Evolutionary conservation across 352 stramenopile species (phyloP).

Genomic region (Phytopythium mirpurense): DNA sequence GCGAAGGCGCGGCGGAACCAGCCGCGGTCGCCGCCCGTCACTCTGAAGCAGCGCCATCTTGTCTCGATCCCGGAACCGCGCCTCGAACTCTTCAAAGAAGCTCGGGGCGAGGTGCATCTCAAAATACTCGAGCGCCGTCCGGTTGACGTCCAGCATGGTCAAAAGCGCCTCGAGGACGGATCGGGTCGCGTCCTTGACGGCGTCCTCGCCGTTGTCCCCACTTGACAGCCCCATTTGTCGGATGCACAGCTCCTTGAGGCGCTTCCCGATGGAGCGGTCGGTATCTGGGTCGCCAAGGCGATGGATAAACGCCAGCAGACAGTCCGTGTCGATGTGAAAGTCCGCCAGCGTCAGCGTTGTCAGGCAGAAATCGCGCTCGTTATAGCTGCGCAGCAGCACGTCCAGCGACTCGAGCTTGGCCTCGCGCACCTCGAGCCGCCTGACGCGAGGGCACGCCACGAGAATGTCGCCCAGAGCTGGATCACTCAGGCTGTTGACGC

Average conservation of each 20-base stretch:
- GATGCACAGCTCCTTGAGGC: constrained; percentile 12
- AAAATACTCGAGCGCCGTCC: not conserved
- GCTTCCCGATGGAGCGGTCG: constrained; percentile 1
- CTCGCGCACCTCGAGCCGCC: constrained; percentile 15
- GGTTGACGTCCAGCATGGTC: not conserved
- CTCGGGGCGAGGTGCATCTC: not conserved
- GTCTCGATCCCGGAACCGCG: not conserved
- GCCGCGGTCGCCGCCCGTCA: not conserved
- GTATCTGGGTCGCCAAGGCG: constrained; percentile 11
- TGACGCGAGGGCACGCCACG: constrained; percentile 17
- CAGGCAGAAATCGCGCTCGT: constrained; percentile 17
- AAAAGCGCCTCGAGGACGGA: not conserved
- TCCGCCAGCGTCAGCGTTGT: constrained; percentile 15
- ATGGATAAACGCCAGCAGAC: constrained; percentile 12
- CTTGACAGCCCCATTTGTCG: not conserved
- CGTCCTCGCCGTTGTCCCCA: not conserved
- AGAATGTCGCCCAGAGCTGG: constrained; percentile 20
- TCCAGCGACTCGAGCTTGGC: constrained; percentile 27
- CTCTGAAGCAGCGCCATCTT: not conserved
- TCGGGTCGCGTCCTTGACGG: not conserved
- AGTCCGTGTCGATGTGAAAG: constrained; percentile 13
- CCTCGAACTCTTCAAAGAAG: not conserved
- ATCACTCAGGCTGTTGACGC: constrained; percentile 17
- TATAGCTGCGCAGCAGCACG: constrained; percentile 17
- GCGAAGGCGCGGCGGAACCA: not conserved